Conservation (phyloP, 192 early-diverging fungal genomes). For the Coemansia sp. region DNA sequence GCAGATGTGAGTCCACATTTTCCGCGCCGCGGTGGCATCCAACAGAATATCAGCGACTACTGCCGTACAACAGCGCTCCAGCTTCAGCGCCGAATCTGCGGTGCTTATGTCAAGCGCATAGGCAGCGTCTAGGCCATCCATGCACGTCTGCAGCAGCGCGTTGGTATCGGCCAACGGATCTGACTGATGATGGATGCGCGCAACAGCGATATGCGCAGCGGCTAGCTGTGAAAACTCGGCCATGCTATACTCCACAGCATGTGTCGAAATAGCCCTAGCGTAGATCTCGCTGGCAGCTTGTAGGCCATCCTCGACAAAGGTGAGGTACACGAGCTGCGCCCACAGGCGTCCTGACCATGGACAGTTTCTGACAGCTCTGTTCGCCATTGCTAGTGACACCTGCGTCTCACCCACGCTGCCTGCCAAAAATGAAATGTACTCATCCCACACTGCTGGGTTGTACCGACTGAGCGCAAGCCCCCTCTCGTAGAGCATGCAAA, state of each 20-base stretch:
- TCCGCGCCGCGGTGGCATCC: constrained; percentile 9
- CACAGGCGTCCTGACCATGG: constrained; percentile 48
- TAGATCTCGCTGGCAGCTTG: constrained; percentile 17
- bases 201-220: constrained; percentile 6
- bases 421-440: constrained; percentile 24
- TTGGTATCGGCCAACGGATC: background rate
- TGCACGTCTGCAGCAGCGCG: constrained; percentile 19
- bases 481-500: constrained; percentile 35
- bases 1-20: constrained; percentile 41
- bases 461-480: constrained; percentile 23
- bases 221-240: constrained; percentile 25
- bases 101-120: constrained; percentile 32
- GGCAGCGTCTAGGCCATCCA: constrained; percentile 12
- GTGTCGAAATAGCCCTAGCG: constrained; percentile 14
- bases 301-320: constrained; percentile 11
- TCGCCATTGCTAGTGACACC: constrained; percentile 6
- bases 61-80: constrained; percentile 36
- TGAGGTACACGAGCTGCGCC: constrained; percentile 25
- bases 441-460: constrained; percentile 24
- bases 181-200: constrained; percentile 7
- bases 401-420: background rate
- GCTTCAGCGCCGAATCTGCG: constrained; percentile 22
- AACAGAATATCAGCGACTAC: background rate
- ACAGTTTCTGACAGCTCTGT: constrained; percentile 28
- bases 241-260: constrained; percentile 46